A percentile compares a stretch with the other conserved stretches of the same genome.
Evolutionary conservation across 345 rosid species (phyloP).

Genomic region (Lenwebbia sp.): DNA sequence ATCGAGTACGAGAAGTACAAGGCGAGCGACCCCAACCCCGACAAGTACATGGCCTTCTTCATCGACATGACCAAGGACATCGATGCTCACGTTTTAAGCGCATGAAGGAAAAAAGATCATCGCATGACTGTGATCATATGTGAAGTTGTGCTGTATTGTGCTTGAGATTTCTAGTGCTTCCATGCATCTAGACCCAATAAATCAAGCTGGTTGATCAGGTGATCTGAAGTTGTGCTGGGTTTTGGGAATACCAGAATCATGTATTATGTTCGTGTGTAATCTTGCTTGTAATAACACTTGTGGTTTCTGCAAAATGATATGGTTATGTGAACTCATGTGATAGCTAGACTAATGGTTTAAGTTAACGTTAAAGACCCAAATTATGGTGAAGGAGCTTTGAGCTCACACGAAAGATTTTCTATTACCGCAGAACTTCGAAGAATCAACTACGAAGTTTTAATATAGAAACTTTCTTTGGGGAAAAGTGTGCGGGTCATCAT

Average conservation of each 20-base stretch:
- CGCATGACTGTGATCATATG: neutral
- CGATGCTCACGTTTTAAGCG: neutral
- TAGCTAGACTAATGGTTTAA: neutral
- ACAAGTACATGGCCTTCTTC: conserved; percentile 1
- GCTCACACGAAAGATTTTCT: neutral
- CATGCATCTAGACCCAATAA: neutral
- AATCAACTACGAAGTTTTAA: neutral
- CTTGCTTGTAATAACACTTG: neutral
- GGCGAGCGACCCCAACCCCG: neutral
- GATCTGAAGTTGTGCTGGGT: neutral
- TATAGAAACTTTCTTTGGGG: neutral
- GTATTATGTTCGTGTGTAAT: neutral
- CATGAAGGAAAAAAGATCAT: neutral
- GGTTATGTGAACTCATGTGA: neutral
- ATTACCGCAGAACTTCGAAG: neutral
- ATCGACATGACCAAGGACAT: neutral
- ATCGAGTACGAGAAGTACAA: conserved; percentile 4
- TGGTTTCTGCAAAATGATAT: neutral
- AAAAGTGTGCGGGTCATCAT: neutral
- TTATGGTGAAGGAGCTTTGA: neutral
- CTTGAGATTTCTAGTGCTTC: neutral
- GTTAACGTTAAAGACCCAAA: neutral
- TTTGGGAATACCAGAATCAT: neutral
- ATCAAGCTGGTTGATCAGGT: neutral
- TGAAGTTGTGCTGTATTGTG: neutral